Evolutionary conservation across 495 filamentous ascomycete species (phyloP).

Genomic region (Parmelia sp.): DNA sequence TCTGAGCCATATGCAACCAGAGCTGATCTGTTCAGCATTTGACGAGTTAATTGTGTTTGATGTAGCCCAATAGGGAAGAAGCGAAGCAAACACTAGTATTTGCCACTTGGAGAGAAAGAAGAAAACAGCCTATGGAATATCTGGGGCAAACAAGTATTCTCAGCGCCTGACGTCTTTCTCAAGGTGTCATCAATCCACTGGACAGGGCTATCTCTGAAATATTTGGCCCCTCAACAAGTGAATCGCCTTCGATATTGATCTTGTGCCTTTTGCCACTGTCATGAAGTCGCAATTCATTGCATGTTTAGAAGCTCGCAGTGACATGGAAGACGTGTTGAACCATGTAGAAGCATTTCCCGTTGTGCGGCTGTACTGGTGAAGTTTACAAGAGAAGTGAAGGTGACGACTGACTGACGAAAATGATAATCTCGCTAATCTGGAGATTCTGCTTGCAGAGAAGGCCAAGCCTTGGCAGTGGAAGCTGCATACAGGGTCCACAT

Average conservation of each 20-base stretch:
- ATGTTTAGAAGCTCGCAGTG: not conserved
- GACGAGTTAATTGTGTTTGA: not conserved
- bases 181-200: not conserved
- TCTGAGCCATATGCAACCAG: conserved; percentile 90
- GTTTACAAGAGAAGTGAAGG: not conserved
- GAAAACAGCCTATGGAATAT: not conserved
- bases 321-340: not conserved
- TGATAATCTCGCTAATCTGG: not conserved
- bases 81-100: not conserved
- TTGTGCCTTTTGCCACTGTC: not conserved
- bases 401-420: not conserved
- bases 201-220: not conserved
- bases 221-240: not conserved
- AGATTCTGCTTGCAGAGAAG: not conserved
- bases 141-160: not conserved
- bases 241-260: not conserved
- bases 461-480: not conserved
- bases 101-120: not conserved
- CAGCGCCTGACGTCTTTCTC: not conserved
- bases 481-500: not conserved
- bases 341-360: not conserved
- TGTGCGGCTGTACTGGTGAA: conserved; percentile 1
- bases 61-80: not conserved
- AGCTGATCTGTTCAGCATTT: conserved; percentile 36
- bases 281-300: not conserved